Base-by-base conservation (phyloP, 2,329 filamentous ascomycete genomes). In the Blumeria hordei region DNA sequence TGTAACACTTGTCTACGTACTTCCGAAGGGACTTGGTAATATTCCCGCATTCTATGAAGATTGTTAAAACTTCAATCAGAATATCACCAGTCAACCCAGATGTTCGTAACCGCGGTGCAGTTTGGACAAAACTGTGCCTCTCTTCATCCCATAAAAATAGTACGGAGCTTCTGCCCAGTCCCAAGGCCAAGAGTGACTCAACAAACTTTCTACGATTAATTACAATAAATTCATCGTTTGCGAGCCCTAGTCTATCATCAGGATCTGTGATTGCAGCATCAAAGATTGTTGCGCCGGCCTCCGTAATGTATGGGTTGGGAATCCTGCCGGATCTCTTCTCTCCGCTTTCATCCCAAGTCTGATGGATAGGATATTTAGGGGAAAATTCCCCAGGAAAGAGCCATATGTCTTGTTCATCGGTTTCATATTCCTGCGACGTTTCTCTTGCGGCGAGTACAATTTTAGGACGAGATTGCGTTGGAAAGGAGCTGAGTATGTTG, bases 341-440 rank as follows among this genome's bases (percentile, higher is more conserved):
- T 1, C 72, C 68, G 61, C 88, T 88, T 1, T 67, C 69, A 59
- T 87, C 80, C 85, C 85, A 92, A 0, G 80, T 81, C 57, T 74
- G 75, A 62, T 79, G 77, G 41, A 69, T 59, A 50, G 60, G 67
- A 5, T 58, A 53, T 4, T 64, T 64, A n/a, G 60, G 54, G 1
- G 61, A 52, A 9, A 62, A 58, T 11, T 67, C 62, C 7, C 70
- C 67, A 1, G 67, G 63, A 0, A 67, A 61, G 37, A 72, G 65
- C 78, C 78, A 82, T 1, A 73, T 58, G 41, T 76, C 64, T 21
- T 54, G 57, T 21, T 58, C 59, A 21, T 60, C 59, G 18, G 54
- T 55, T 21, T 56, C 70, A 3, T 62, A 59, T 39, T 65, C 62
- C 8, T 35, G 37, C 3, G 39, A 10, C 14, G 44, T 21, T 14